phyloP scores from a whole-genome alignment of 441 rosid genomes.

The Adansonia madagascariensis region DNA sequence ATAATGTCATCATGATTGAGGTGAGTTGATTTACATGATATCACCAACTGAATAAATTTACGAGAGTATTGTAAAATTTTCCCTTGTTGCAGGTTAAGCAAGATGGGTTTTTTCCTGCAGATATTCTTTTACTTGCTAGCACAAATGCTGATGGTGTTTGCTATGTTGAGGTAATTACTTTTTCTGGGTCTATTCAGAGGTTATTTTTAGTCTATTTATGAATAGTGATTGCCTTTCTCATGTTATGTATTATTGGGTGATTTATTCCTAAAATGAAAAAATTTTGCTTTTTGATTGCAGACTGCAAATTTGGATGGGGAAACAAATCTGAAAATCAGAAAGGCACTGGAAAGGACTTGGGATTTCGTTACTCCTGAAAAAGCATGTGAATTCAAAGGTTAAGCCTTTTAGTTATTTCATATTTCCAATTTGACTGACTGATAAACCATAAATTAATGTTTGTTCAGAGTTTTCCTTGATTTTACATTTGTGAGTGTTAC shows the following conservation, averaged over 20 bases:
- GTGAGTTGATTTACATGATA: constrained; percentile 10
- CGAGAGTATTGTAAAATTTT: constrained; percentile 22
- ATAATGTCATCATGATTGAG: not conserved
- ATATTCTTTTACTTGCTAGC: constrained; percentile 86
- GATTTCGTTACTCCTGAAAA: constrained; percentile 89
- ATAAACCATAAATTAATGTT: not conserved
- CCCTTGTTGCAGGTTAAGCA: constrained; percentile 75
- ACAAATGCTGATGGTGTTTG: constrained; percentile 95
- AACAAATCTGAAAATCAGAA: constrained; percentile 98
- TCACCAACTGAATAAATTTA: not conserved
- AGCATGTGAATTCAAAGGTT: constrained; percentile 91
- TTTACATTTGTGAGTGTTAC: not conserved
- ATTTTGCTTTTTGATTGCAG: constrained; percentile 46
- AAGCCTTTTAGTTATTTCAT: constrained; percentile 9
- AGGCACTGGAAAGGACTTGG: constrained; percentile 98
- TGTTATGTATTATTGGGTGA: constrained; percentile 16
- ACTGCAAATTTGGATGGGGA: constrained; percentile 99
- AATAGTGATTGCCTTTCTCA: constrained; percentile 1
- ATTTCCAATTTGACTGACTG: constrained; percentile 12
- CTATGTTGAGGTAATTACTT: constrained; percentile 78
- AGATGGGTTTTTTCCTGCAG: constrained; percentile 95
- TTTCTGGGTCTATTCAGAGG: not conserved
- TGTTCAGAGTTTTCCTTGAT: constrained; percentile 6
- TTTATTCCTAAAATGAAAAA: not conserved
- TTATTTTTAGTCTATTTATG: constrained; percentile 4